A percentile compares a stretch with the other conserved stretches of the same genome.
These are phyloP conservation scores for Coemansia aciculifera DNA, from an alignment of 192 early-diverging fungal genomes.

Conservation along the genomic window DNA sequence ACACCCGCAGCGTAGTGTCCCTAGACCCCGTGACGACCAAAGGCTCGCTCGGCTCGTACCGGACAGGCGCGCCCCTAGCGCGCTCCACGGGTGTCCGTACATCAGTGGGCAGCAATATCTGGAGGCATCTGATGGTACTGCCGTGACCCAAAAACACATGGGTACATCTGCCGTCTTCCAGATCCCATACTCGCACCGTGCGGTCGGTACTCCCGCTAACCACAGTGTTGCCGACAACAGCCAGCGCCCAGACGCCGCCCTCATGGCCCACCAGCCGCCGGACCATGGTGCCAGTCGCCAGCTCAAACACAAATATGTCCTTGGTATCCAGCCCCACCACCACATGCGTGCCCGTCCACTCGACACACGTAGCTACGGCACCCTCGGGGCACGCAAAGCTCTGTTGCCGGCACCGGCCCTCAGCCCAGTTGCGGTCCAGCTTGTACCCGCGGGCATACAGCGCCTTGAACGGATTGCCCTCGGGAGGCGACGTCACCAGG, in stretches of 20 bases:
- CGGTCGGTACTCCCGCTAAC: constrained; percentile 95
- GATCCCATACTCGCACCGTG: constrained; percentile 95
- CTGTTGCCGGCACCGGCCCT: constrained; percentile 70
- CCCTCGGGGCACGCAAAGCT: constrained; percentile 79
- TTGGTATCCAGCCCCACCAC: constrained; percentile 92
- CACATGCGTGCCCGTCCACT: constrained; percentile 96
- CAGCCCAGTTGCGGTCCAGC: constrained; percentile 83
- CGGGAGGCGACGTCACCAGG: background rate
- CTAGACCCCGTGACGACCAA: constrained; percentile 94
- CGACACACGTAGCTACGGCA: constrained; percentile 91
- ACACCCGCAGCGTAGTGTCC: constrained; percentile 91
- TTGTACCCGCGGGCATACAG: constrained; percentile 77
- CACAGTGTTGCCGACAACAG: constrained; percentile 84
- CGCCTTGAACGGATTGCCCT: constrained; percentile 69
- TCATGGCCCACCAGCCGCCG: constrained; percentile 82
- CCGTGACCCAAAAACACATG: constrained; percentile 95
- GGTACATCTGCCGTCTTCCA: constrained; percentile 84
- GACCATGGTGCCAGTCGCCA: constrained; percentile 70
- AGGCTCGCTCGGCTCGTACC: constrained; percentile 68
- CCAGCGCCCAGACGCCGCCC: constrained; percentile 97
- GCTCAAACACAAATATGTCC: constrained; percentile 92
- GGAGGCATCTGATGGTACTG: constrained; percentile 90
- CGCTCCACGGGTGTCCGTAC: constrained; percentile 46
- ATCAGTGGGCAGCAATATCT: constrained; percentile 77
- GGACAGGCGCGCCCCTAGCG: constrained; percentile 32